Evolutionary conservation across 2,329 filamentous ascomycete genomes (phyloP).

Genomic region (Paraconiothyrium brasiliense): DNA sequence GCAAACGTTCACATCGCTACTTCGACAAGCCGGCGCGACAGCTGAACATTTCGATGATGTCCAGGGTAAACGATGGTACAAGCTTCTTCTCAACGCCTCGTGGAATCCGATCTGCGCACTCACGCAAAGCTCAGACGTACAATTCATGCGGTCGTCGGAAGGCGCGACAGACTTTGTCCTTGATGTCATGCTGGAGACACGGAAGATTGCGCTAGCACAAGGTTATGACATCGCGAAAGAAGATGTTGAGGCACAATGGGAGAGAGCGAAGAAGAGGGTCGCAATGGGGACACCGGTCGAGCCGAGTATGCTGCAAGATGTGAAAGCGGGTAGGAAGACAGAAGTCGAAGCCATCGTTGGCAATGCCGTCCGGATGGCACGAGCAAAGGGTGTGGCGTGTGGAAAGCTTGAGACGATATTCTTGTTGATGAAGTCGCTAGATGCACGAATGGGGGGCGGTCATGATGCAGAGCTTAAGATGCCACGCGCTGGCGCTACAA

Average conservation of each 20-base stretch:
- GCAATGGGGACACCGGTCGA: constrained; percentile 52
- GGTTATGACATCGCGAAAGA: no score
- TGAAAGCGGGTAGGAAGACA: constrained; percentile 52
- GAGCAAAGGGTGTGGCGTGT: constrained; percentile 51
- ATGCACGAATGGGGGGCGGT: constrained; percentile 42
- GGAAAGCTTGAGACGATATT: constrained; percentile 58
- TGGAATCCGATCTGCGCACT: constrained; percentile 61
- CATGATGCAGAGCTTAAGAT: background rate
- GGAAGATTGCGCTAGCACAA: no score
- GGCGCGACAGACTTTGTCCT: no score
- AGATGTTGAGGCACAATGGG: constrained; percentile 28
- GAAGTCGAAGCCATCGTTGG: constrained; percentile 63
- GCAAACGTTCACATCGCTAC: constrained; percentile 52
- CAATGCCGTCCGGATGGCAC: constrained; percentile 55
- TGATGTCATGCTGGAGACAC: no score
- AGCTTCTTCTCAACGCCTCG: constrained; percentile 68
- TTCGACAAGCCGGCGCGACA: constrained; percentile 56
- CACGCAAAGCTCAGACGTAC: no score
- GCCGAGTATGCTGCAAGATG: constrained; percentile 62
- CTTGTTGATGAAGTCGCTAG: constrained; percentile 55
- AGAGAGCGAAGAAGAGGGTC: constrained; percentile 46
- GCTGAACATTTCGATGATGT: constrained; percentile 63
- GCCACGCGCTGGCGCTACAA: no score
- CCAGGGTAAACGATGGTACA: constrained; percentile 67
- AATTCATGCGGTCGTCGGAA: no score